Percentiles rank a stretch among this genome's conserved stretches.
Evolutionary conservation across 2,329 filamentous ascomycete species (phyloP).

Genomic region (Gremmenia infestans): DNA sequence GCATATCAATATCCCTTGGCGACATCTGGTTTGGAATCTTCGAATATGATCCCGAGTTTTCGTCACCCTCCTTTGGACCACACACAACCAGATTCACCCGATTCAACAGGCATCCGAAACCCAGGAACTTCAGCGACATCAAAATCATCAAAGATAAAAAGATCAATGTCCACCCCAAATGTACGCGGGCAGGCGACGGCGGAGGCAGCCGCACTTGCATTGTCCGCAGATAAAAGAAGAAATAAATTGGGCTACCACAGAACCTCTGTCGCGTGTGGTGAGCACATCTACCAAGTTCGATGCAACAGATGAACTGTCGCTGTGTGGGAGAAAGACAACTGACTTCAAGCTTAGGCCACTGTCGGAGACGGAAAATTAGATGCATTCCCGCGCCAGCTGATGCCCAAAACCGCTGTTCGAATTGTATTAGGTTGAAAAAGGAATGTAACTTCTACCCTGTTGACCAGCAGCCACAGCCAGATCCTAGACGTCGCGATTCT

Average conservation of each 20-base stretch:
- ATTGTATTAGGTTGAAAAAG: constrained; percentile 91
- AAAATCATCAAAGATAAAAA: constrained; percentile 35
- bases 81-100: constrained; percentile 16
- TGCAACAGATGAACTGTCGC: constrained; percentile 7
- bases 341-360: constrained; percentile 60
- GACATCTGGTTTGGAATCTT: constrained; percentile 23
- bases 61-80: constrained; percentile 23
- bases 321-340: constrained; percentile 12
- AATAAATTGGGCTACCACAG: constrained; percentile 96
- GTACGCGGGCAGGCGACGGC: constrained; percentile 37
- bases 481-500: constrained; percentile 37
- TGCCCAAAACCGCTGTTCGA: constrained; percentile 71
- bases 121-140: constrained; percentile 10
- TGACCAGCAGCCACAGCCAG: constrained; percentile 60
- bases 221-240: constrained; percentile 60
- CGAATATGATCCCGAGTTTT: constrained; percentile 26
- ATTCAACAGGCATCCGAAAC: constrained; percentile 19
- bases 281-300: constrained; percentile 38
- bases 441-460: constrained; percentile 91
- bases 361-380: constrained; percentile 87
- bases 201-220: constrained; percentile 29
- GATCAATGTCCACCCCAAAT: constrained; percentile 47
- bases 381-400: constrained; percentile 76
- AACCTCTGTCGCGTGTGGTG: constrained; percentile 92
- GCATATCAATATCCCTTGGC: constrained; percentile 28